Conservation (phyloP, 257 asterid genomes). For the Solanum etuberosum region DNA sequence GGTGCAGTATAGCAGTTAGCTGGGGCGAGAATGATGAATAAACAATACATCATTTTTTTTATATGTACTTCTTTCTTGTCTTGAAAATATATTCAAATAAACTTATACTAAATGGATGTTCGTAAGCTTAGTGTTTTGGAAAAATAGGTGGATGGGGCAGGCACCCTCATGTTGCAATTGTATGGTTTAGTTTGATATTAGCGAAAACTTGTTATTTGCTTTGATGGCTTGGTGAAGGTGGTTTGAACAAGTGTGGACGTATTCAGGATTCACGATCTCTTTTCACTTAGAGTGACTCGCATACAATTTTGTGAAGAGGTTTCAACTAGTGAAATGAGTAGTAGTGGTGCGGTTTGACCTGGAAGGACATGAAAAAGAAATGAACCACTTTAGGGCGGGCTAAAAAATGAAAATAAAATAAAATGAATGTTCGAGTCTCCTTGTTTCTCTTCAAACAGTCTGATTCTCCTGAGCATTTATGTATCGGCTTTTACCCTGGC, state of each 20-base stretch:
- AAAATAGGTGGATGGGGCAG: background rate
- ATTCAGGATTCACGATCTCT: background rate
- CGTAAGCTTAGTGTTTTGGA: background rate
- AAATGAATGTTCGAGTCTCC: background rate
- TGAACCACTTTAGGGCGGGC: background rate
- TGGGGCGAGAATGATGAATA: background rate
- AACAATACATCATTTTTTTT: background rate
- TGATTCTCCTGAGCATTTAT: background rate
- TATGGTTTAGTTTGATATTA: background rate
- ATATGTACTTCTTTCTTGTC: background rate
- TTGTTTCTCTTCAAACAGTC: background rate
- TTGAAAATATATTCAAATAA: background rate
- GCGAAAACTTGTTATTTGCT: background rate
- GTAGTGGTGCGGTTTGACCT: background rate
- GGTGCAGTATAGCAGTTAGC: background rate
- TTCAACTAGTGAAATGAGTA: background rate
- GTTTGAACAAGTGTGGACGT: background rate
- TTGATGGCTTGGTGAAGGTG: background rate
- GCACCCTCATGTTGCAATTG: background rate
- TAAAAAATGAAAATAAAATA: background rate
- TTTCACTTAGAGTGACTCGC: background rate
- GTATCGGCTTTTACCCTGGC: background rate
- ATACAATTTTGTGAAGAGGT: background rate
- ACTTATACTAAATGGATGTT: background rate
- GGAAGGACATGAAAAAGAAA: background rate